Base-by-base conservation (phyloP, 306 rosid species). In the Prosopis cineraria region DNA sequence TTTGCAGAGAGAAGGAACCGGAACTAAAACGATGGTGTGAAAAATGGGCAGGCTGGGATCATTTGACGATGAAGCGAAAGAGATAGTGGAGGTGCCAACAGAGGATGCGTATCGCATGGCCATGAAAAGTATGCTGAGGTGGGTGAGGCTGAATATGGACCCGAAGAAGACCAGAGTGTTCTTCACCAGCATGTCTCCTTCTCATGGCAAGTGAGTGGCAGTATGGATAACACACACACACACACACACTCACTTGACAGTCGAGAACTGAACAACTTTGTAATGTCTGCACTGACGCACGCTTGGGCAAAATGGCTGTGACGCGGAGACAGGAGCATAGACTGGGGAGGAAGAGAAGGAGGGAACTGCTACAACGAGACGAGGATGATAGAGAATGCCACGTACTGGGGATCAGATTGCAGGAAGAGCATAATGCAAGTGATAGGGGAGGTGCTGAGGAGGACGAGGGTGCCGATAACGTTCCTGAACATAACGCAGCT, bases 131-230 rank as follows among this genome's bases (percentile, higher is more conserved):
- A 87, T 90, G 97, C 83, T 91, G 81, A 87, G 98, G 86, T 96
- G 99, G 99, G 96, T 93, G 69, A 80, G 81, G 78, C 81, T 85
- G 66, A 96, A 96, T 48, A 90, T 93, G 98, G 84, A 96, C 88
- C 94, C 93, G 3, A 93, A 90, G 81, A 93, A 86, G 78, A 87
- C 97, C 2, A 89, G 98, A 72, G 98, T 96, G 73, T 91, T 96
- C 87, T 96, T 96, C 94, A 86, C 99, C 13, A 90, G 97, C 96
- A 96, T 96, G 99, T 93, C 99, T 25, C 99, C 99, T 72, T 81
- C 98, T 66, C 99, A 96, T 84, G 91, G 72, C 81, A 91, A 96
- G 99, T 96, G 27, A 69, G 64, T 2, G 25, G 11, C 53, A 47
- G 5, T 52, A 1, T 6, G n/a, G n/a, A n/a, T n/a, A n/a, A n/a